Percentiles rank a stretch among this genome's conserved stretches.
phyloP scores from a whole-genome alignment of 2,329 filamentous ascomycete genomes.

The Dactylonectria estremocensis region DNA sequence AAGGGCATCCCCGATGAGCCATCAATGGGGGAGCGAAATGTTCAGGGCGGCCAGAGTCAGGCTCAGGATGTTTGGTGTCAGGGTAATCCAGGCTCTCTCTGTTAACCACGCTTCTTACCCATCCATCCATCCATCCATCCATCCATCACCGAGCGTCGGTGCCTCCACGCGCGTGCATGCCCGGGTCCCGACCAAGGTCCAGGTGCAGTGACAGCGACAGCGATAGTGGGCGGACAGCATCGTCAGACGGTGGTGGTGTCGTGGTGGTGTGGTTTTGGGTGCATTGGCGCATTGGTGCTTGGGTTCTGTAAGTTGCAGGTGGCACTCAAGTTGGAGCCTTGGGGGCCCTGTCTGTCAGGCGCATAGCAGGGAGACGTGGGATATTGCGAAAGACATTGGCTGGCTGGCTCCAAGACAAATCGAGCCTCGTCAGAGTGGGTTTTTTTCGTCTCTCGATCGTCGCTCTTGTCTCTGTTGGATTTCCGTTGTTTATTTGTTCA shows the following conservation, averaged over 20 bases:
- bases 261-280: constrained; percentile 46
- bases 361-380: constrained; percentile 26
- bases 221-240: constrained; percentile 17
- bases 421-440: constrained; percentile 29
- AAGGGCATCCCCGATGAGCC: constrained; percentile 27
- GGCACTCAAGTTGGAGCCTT: constrained; percentile 8
- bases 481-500: constrained; percentile 16
- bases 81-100: constrained; percentile 14
- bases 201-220: constrained; percentile 8
- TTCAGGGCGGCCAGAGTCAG: constrained; percentile 37
- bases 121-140: neutral
- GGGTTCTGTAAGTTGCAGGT: constrained; percentile 3
- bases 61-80: constrained; percentile 24
- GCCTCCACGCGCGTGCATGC: constrained; percentile 9
- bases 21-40: constrained; percentile 27
- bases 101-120: neutral
- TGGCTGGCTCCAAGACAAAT: constrained; percentile 21
- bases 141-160: constrained; percentile 7
- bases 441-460: constrained; percentile 24
- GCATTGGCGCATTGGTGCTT: constrained; percentile 19
- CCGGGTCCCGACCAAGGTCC: constrained; percentile 7
- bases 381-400: constrained; percentile 13
- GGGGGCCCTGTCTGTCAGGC: constrained; percentile 26
- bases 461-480: constrained; percentile 28
- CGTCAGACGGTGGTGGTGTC: constrained; percentile 48